These are phyloP conservation scores for Chenopodium formosanum DNA, from an alignment of 148 eudicot species.

Conservation along the genomic window DNA sequence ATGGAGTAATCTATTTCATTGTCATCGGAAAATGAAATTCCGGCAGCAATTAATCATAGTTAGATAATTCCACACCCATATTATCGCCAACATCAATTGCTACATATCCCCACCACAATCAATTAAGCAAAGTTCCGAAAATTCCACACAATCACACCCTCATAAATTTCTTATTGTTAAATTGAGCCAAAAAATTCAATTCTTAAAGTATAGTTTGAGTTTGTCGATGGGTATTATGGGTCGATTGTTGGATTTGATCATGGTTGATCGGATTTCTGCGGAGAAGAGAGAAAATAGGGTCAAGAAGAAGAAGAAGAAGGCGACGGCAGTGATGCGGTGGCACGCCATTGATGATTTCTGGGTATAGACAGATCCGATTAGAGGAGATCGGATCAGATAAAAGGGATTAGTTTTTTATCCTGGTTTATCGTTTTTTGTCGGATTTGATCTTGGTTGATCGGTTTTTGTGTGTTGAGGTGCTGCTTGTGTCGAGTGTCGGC, in stretches of 20 bases:
- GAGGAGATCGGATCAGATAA: no score
- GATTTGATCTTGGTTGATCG: no score
- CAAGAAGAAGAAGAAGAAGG: neutral
- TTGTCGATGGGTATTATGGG: constrained; percentile 69
- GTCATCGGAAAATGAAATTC: constrained; percentile 69
- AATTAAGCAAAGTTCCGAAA: neutral
- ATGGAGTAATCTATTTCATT: constrained; percentile 74
- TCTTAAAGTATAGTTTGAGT: constrained; percentile 24
- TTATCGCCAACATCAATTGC: neutral
- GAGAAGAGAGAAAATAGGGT: constrained; percentile 26
- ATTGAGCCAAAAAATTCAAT: no score
- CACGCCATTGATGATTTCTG: constrained; percentile 23
- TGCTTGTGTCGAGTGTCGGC: no score
- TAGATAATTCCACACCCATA: no score
- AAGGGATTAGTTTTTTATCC: no score
- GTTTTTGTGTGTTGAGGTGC: no score
- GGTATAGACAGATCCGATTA: no score
- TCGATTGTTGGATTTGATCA: constrained; percentile 53
- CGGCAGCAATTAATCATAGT: neutral
- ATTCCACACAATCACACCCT: no score
- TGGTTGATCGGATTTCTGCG: constrained; percentile 57
- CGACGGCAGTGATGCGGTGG: neutral
- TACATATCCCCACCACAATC: neutral
- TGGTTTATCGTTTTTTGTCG: no score
- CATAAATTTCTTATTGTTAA: no score